Evolutionary conservation across 192 early-diverging fungal genomes (phyloP), one percentile per base, ranked within the genome.

Genomic region (Paraglomus brasilianum): DNA sequence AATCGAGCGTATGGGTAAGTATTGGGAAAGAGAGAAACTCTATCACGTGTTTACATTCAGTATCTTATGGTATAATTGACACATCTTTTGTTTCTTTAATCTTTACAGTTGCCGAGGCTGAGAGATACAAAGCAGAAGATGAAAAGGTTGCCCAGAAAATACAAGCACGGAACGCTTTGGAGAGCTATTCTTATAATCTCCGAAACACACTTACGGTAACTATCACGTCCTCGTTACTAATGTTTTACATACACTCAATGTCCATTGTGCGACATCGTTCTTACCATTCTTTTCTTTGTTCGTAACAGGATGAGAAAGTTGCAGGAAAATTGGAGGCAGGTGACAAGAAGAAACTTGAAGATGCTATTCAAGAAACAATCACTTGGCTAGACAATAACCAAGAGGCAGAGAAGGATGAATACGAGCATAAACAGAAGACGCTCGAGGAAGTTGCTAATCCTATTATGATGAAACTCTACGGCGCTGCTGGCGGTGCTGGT

Each of bases 361-460:
- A 77, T 67, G 90, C 93, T 53, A 86, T 93, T 77, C 88, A 95
- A 75, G 93, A 96, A 71, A 83, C 93, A 76, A 93, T 97, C 85
- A 85, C 90, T 75, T 99, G 95, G 95, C 85, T 99, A 73, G 95
- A 99, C 75, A 77, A 82, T 67, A 92, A 90, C 78, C 89, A 92
- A 74, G 97, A 97, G 84, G 97, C 92, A 57, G 88, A 91, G 76
- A 99, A 95, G 87, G 95, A 97, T 81, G 97, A 99, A 87, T 97
- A 91, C 79, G 95, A 97, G 82, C 73, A 83, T 75, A 87, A 87
- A 78, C 92, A 95, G 84, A 97, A 97, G 90, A 89, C 94, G 72
- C 86, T 99, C 58, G 94, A 97, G 84, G 85, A 85, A 74, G 72
- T 92, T 67, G 93, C 94, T 74, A 95, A 96, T 89, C 95, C 95